These are phyloP conservation scores for Crithidia thermophila DNA, from an alignment of 208 protist genomes.

Conservation along the genomic window DNA sequence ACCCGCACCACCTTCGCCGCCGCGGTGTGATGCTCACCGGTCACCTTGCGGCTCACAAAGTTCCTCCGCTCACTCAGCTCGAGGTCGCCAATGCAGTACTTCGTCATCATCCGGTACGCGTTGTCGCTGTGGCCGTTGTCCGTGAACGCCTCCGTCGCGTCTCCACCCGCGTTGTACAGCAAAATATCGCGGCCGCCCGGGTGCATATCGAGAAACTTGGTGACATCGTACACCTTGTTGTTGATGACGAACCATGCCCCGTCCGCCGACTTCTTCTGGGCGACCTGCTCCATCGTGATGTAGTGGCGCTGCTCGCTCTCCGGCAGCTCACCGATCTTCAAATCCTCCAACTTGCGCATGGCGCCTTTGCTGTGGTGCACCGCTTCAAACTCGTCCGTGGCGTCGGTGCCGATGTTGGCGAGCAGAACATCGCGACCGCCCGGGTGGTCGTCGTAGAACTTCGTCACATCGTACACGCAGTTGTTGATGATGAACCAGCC, in stretches of 20 bases:
- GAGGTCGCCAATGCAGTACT: conserved; percentile 60
- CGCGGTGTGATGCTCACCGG: neutral
- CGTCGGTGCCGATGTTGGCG: conserved; percentile 69
- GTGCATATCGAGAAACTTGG: conserved; percentile 72
- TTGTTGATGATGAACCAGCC: conserved; percentile 86
- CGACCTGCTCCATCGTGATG: conserved; percentile 40
- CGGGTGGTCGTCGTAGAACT: conserved; percentile 84
- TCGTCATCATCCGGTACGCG: conserved; percentile 61
- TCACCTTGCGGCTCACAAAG: conserved; percentile 23
- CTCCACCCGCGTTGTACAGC: conserved; percentile 61
- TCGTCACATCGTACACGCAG: conserved; percentile 72
- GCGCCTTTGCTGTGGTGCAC: conserved; percentile 63
- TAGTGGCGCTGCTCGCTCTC: conserved; percentile 41
- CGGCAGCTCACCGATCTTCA: conserved; percentile 56
- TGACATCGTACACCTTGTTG: conserved; percentile 89
- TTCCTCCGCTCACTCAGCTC: conserved; percentile 39
- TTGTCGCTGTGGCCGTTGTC: conserved; percentile 65
- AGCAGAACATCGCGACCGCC: conserved; percentile 79
- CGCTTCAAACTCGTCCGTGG: conserved; percentile 74
- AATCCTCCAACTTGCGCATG: conserved; percentile 37
- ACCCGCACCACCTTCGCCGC: conserved; percentile 5
- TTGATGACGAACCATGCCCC: conserved; percentile 80
- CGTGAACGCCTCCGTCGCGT: conserved; percentile 74
- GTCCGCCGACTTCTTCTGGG: conserved; percentile 37
- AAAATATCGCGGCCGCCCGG: conserved; percentile 84